Base-by-base conservation (phyloP, 1,284 basidiomycete species). In the Cronartium ribicola region DNA sequence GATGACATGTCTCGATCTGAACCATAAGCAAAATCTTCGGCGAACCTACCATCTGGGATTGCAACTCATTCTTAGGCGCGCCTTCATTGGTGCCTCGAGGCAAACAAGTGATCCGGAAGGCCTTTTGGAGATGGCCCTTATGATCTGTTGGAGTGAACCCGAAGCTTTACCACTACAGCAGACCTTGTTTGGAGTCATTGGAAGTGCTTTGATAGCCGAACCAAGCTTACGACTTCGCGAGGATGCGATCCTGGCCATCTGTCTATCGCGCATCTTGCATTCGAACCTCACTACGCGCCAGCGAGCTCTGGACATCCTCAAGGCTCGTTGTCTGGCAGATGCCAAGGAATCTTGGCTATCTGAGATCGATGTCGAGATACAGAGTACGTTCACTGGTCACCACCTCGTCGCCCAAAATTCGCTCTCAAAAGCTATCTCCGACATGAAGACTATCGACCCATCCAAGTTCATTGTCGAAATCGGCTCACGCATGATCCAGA, bases 21-120 rank as follows among this genome's bases (percentile, higher is more conserved):
- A 29, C 29, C 29, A 29, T 29, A 29, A 29, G 29, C 29, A 29
- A 29, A 29, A 29, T 43, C 37, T 20, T 41, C 22, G 10, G 7
- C 40, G 20, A 22, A 36, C 61, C 29, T 3, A 20, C 46, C 22
- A 10, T 22, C 14, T 40, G 40, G 51, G 17, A 20, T 46, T 29
- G 39, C 3, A 5, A 20, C 39, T 11, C 64, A 41, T 36, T 10
- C 36, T 17, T 22, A 74, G 71, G 43, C 71, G 71, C 39, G 59
- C 71, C 7, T 67, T 74, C 46, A 60, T 67, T 40, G 71, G 71
- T 36, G 51, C 71, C 8, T 63, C 48, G 10, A 67, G 20, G 46
- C 66, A 39, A 48, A 74, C 62, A 51, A 74, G 71, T 37, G 65
- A 74, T 46, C 55, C 71, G 10, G 71, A 74, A 60, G 48, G 71